A percentile compares a stretch with the other conserved stretches of the same genome.
These are phyloP conservation scores for Sanchytrium tribonematis DNA, from an alignment of 371 early-diverging fungal species.

Conservation along the genomic window DNA sequence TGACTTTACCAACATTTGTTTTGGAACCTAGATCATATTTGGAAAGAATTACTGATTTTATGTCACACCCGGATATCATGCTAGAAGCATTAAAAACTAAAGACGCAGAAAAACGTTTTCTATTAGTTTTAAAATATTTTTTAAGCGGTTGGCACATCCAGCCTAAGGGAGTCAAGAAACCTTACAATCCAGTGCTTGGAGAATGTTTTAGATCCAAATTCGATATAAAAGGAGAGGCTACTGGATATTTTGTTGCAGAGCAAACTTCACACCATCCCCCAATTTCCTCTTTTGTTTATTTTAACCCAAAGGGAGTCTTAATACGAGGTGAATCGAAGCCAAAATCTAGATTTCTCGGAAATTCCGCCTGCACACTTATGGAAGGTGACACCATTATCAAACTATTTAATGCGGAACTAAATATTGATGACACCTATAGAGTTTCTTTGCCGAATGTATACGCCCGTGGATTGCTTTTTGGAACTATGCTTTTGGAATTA, in stretches of 20 bases:
- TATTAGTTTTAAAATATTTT: constrained; percentile 60
- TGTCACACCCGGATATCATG: constrained; percentile 68
- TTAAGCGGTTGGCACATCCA: constrained; percentile 87
- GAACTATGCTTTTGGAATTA: constrained; percentile 72
- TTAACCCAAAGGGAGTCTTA: constrained; percentile 43
- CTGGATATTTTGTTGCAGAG: constrained; percentile 53
- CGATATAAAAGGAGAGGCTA: constrained; percentile 27
- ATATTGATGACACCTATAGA: constrained; percentile 36
- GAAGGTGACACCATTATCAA: constrained; percentile 35
- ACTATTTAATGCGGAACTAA: constrained; percentile 21
- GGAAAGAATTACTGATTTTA: constrained; percentile 79
- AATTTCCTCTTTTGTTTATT: constrained; percentile 53
- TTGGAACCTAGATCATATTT: constrained; percentile 79
- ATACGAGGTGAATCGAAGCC: constrained; percentile 60
- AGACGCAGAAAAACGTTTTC: constrained; percentile 55
- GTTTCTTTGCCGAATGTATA: constrained; percentile 72
- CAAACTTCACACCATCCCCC: constrained; percentile 96
- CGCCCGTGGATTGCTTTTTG: constrained; percentile 69
- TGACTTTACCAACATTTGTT: constrained; percentile 84
- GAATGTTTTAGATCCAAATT: constrained; percentile 64
- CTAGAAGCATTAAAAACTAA: constrained; percentile 15
- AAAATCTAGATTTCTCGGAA: constrained; percentile 63
- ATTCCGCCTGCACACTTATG: constrained; percentile 67
- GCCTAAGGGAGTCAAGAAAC: constrained; percentile 89
- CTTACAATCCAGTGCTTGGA: constrained; percentile 82